Evolutionary conservation across 257 asterid species (phyloP), one percentile per base, ranked within the genome.

Genomic region (Gentiana macrophylla): DNA sequence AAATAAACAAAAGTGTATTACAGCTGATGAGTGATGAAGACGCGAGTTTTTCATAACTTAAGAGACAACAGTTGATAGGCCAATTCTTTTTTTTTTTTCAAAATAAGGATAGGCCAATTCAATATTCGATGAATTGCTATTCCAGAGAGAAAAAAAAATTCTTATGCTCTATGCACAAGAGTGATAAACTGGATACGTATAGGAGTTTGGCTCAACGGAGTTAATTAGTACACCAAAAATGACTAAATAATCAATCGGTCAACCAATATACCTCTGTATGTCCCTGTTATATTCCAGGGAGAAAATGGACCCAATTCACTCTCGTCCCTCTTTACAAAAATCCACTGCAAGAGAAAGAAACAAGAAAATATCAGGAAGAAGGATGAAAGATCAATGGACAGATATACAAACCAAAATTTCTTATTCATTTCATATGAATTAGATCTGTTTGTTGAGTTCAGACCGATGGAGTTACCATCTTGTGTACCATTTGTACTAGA

Each of bases 261-360:
- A 70, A 59, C 48, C 59, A 54, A 69, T 82, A 64, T 52, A 87
- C 98, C 98, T 87, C 93, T 81, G 67, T 87, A 91, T 38, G 98
- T 87, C 61, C 98, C 98, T 47, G 97, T 81, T 69, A 91, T 81
- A 69, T 91, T 91, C 95, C 97, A 91, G 24, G 95, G 76, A 66
- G 95, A 81, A 77, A 78, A 91, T 47, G 97, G 93, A 32, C 91
- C 98, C 71, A 77, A 67, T 56, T 87, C 95, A 64, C 62, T 74
- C 46, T 81, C 93, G 13, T 85, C 94, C 79, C 85, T 91, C 56
- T 82, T 83, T 48, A 77, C 70, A 48, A 80, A 88, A 62, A 87
- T 85, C 98, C 96, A 91, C 98, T 87, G 81, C 65, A 68, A 70
- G 73, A 79, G 66, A 66, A 52, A 66, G 67, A 49, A 41, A 56